Evolutionary conservation across 2,329 filamentous ascomycete genomes (phyloP).

Genomic region (Trichoderma simmonsii): DNA sequence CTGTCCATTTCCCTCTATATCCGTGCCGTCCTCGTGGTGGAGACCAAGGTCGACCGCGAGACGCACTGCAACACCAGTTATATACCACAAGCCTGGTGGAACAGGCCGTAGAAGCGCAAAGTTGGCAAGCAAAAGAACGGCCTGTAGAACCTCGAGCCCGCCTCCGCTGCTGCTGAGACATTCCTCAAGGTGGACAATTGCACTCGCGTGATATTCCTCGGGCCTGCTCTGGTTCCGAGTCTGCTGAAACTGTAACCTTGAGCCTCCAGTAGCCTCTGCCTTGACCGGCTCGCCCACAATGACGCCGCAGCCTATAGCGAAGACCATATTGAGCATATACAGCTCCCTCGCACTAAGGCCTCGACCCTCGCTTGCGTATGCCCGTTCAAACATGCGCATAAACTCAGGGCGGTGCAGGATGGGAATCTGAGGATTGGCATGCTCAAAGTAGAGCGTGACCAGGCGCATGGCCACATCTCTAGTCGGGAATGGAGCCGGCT

Average conservation of each 20-base stretch:
- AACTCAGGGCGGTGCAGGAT: constrained; percentile 88
- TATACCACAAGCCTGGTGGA: constrained; percentile 94
- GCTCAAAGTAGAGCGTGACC: constrained; percentile 85
- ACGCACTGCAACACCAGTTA: constrained; percentile 87
- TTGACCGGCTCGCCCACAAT: constrained; percentile 68
- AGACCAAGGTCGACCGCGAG: constrained; percentile 87
- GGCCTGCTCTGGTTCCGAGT: constrained; percentile 61
- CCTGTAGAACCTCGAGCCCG: constrained; percentile 88
- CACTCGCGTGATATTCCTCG: constrained; percentile 94
- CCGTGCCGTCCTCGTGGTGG: constrained; percentile 83
- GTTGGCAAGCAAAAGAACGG: constrained; percentile 84
- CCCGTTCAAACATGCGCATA: constrained; percentile 79
- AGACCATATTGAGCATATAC: constrained; percentile 97
- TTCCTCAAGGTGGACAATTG: constrained; percentile 84
- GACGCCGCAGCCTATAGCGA: constrained; percentile 91
- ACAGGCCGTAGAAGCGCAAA: constrained; percentile 90
- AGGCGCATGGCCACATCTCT: constrained; percentile 69
- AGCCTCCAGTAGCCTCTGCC: constrained; percentile 40
- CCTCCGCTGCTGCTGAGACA: constrained; percentile 83
- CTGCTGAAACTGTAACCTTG: constrained; percentile 31
- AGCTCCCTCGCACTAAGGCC: constrained; percentile 72
- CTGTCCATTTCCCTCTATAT: constrained; percentile 58
- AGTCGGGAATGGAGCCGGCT: constrained; percentile 79
- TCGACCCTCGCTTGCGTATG: constrained; percentile 67
- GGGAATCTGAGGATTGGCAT: constrained; percentile 93